phyloP scores from a whole-genome alignment of 2,329 filamentous ascomycete genomes.

The Fusarium hostae region DNA sequence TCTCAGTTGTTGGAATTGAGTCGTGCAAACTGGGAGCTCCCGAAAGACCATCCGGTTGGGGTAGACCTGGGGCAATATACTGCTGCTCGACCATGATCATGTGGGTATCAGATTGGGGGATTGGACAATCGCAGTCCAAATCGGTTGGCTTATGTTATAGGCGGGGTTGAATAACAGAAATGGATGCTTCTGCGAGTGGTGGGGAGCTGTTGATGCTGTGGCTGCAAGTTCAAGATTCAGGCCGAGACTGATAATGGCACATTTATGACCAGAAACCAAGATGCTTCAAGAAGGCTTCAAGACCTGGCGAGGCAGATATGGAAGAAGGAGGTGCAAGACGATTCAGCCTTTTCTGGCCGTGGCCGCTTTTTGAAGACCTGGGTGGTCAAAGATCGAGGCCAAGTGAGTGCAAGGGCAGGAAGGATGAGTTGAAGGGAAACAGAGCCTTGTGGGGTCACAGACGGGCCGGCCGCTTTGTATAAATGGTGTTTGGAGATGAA shows the following conservation, averaged over 20 bases:
- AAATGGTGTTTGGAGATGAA: slow-evolving; percentile 44
- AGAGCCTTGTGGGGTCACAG: slow-evolving; percentile 45
- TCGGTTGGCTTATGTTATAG: slow-evolving; percentile 31
- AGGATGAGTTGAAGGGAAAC: slow-evolving; percentile 35
- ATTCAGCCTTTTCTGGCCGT: slow-evolving; percentile 48
- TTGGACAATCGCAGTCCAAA: slow-evolving; percentile 41
- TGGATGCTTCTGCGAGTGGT: slow-evolving; percentile 21
- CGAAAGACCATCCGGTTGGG: slow-evolving; percentile 48
- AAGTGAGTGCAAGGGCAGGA: slow-evolving; percentile 30
- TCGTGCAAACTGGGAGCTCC: slow-evolving; percentile 45
- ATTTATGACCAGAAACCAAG: slow-evolving; percentile 42
- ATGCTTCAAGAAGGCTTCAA: slow-evolving; percentile 27
- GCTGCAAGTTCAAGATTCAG: slow-evolving; percentile 29
- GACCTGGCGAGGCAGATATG: slow-evolving; percentile 42
- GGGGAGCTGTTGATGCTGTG: slow-evolving; percentile 30
- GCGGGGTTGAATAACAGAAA: slow-evolving; percentile 28
- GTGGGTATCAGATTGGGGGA: slow-evolving; percentile 33
- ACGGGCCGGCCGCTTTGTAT: slow-evolving; percentile 44
- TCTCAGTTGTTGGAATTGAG: slow-evolving; percentile 39
- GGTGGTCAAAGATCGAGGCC: slow-evolving; percentile 32
- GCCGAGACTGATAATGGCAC: slow-evolving; percentile 35
- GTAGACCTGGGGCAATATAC: slow-evolving; percentile 49
- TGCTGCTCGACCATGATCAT: slow-evolving; percentile 52
- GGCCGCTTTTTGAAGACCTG: slow-evolving; percentile 45
- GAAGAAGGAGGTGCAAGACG: slow-evolving; percentile 16